Percentiles rank a stretch among this genome's conserved stretches.
Evolutionary conservation across 2,329 filamentous ascomycete genomes (phyloP).

Genomic region (Colletotrichum orchidophilum): DNA sequence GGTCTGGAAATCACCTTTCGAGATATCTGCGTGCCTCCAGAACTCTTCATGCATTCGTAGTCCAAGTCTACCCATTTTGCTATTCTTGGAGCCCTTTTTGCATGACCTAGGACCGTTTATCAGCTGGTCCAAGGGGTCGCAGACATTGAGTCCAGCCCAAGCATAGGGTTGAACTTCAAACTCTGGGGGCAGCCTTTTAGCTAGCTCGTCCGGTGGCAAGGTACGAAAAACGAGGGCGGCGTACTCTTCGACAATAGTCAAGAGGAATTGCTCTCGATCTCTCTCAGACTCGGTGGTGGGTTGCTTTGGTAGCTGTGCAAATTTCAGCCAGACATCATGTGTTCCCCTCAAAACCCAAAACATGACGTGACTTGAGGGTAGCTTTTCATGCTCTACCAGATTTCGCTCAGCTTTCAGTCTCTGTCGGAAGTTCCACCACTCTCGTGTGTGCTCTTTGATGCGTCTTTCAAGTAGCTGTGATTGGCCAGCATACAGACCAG

Average conservation of each 20-base stretch:
- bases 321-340: not conserved
- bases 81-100: not conserved
- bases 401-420: not conserved
- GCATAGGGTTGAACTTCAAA: not conserved
- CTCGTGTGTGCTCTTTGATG: not conserved
- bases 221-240: not conserved
- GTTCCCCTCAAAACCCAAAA: not conserved
- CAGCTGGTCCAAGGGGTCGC: not conserved
- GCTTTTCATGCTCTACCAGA: not conserved
- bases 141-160: not conserved
- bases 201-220: not conserved
- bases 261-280: not conserved
- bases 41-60: not conserved
- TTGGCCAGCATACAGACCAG: not conserved
- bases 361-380: not conserved
- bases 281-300: not conserved
- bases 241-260: not conserved
- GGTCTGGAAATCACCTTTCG: not conserved
- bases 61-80: not conserved
- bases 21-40: not conserved
- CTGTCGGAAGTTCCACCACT: not conserved
- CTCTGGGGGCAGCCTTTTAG: not conserved
- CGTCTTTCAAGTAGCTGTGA: not conserved
- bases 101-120: not conserved
- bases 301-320: not conserved